Base-by-base conservation (phyloP, 352 stramenopile genomes). In the Phytophthora tubulina region DNA sequence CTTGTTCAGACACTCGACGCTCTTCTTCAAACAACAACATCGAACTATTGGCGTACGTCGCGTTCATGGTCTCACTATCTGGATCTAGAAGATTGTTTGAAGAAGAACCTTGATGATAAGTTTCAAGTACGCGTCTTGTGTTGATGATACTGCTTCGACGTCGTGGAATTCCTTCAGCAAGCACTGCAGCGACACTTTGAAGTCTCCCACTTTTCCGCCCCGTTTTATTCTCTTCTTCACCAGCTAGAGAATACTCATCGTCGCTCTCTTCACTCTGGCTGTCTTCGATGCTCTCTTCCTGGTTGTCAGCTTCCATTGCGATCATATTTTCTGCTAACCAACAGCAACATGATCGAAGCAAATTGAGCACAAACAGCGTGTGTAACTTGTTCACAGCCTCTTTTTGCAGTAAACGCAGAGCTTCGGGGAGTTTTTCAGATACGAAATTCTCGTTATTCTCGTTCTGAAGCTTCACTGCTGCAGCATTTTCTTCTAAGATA, bases 271-370 rank as follows among this genome's bases (percentile, higher is more conserved):
- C 38, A 44, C 21, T 52, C 10, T 51, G 42, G 31, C 10, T 53
- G 13, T 62, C 59, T 7, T 10, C n/a, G 2, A 1, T 17, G 6
- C 21, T 55, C 9, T 66, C 39, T 35, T 46, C 33, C 44, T 50
- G 2, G 41, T 51, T 32, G 10, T 41, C 14, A 21, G 62, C 45
- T 11, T 76, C 14, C n/a, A 52, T 64, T 1, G 60, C 50, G 0
- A 68, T 41, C 73, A 90, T 73, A 44, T 90, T 90, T 39, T 93
- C 85, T 1, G 59, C 80, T 0, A 93, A 68, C 82, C 82, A 93
- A 55, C 76, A 93, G 61, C 76, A 91, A 45, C 82, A 89, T 0
- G 60, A 79, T 1, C 85, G 82, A 14, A 93, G 81, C 14, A 91
- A 58, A 58, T 91, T 91, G 13, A 62, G 53, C n/a, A 92, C 36